A percentile compares a stretch with the other conserved stretches of the same genome.
These are phyloP conservation scores for Coriaria nepalensis DNA, from an alignment of 306 rosid species.

Conservation along the genomic window DNA sequence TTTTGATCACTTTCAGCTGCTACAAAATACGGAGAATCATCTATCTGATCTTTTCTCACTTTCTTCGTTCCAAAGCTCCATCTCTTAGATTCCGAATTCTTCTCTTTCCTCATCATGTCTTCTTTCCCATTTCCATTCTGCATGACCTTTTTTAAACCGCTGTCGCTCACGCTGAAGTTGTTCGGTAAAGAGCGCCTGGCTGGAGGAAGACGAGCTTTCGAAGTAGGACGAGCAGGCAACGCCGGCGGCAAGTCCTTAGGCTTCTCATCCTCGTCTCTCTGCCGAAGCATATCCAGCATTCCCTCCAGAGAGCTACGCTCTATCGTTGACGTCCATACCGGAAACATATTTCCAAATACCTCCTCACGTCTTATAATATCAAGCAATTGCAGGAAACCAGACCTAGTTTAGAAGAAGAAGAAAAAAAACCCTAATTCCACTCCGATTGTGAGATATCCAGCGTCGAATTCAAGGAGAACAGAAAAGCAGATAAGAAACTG, in stretches of 20 bases:
- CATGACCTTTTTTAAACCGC: constrained; percentile 16
- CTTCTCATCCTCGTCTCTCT: constrained; percentile 56
- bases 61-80: constrained; percentile 55
- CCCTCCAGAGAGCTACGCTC: constrained; percentile 86
- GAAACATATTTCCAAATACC: constrained; percentile 29
- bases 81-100: constrained; percentile 23
- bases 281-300: constrained; percentile 86
- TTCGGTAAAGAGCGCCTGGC: constrained; percentile 54
- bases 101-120: constrained; percentile 40
- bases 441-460: no score
- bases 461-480: no score
- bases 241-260: constrained; percentile 90
- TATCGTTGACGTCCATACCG: constrained; percentile 46
- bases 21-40: constrained; percentile 57
- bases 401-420: no score
- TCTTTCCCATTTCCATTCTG: constrained; percentile 21
- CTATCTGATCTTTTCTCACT: constrained; percentile 24
- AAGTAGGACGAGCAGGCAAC: constrained; percentile 77
- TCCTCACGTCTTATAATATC: no score
- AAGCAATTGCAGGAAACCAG: no score
- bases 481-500: no score
- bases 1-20: constrained; percentile 20
- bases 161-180: constrained; percentile 28
- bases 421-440: no score
- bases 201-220: constrained; percentile 63